Percentiles rank a stretch among this genome's conserved stretches.
Conservation (phyloP, 225 moss, liverwort and hornwort genomes). For the Neckera pumila region DNA sequence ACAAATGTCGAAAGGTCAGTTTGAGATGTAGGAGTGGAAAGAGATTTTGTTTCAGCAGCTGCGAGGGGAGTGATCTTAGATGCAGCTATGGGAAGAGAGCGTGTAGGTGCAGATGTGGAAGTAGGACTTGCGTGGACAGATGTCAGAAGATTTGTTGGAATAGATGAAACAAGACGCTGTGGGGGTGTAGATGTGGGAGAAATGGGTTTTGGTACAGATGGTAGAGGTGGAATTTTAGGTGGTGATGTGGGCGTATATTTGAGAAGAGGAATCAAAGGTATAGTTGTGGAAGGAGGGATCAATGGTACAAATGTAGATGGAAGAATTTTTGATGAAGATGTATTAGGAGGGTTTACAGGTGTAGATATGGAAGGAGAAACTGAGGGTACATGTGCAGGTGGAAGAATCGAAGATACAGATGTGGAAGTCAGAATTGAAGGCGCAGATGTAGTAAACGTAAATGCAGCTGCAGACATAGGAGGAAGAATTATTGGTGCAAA, state of each 20-base stretch:
- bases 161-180: not conserved
- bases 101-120: not conserved
- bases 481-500: not conserved
- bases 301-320: not conserved
- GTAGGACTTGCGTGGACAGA: not conserved
- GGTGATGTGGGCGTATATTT: not conserved
- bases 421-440: not conserved
- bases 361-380: not conserved
- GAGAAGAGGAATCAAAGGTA: not conserved
- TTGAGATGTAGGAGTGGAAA: not conserved
- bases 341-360: not conserved
- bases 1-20: not conserved
- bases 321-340: not conserved
- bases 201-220: not conserved
- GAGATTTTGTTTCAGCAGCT: not conserved
- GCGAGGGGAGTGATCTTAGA: not conserved
- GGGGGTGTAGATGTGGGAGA: not conserved
- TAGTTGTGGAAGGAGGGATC: not conserved
- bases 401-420: not conserved
- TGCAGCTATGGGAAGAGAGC: not conserved
- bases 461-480: not conserved
- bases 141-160: slow-evolving; percentile 1
- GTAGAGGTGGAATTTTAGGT: not conserved
- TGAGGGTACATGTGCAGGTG: not conserved
- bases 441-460: not conserved